Conservation (phyloP, 768 basidiomycete genomes). For the Lyophyllum decastes region DNA sequence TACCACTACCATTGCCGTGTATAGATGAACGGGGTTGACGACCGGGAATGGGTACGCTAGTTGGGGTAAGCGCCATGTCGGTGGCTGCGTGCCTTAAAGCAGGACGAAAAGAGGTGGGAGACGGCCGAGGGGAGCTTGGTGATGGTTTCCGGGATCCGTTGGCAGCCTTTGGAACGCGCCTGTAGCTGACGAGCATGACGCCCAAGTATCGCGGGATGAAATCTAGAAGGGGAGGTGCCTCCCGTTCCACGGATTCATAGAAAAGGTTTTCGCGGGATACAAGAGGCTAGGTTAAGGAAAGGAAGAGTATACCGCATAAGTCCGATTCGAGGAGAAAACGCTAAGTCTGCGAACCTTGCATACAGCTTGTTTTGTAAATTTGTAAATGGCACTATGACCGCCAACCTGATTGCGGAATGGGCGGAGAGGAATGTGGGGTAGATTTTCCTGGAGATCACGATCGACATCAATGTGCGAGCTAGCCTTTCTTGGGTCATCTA, state of each 20-base stretch:
- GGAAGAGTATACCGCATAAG: constrained; percentile 18
- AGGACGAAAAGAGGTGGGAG: constrained; percentile 27
- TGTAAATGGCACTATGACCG: constrained; percentile 96
- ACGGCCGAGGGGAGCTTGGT: constrained; percentile 19
- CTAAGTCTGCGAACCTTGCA: constrained; percentile 79
- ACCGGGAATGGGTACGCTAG: constrained; percentile 18
- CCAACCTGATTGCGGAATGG: constrained; percentile 99
- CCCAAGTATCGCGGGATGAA: constrained; percentile 99
- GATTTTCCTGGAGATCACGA: constrained; percentile 47
- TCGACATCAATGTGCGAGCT: constrained; percentile 34
- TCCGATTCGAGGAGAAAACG: constrained; percentile 20
- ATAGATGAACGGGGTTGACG: constrained; percentile 17
- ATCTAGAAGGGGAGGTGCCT: constrained; percentile 87
- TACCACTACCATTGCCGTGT: constrained; percentile 43
- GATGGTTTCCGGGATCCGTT: constrained; percentile 20
- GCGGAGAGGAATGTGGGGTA: constrained; percentile 88
- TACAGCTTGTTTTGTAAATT: constrained; percentile 95
- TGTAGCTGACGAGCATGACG: constrained; percentile 97
- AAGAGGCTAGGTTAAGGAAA: constrained; percentile 65
- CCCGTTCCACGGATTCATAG: constrained; percentile 94
- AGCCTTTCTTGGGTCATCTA: constrained; percentile 1
- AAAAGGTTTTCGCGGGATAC: constrained; percentile 97
- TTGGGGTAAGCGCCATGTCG: constrained; percentile 21
- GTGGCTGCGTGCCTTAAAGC: constrained; percentile 21
- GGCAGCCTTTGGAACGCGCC: constrained; percentile 62